Conservation (phyloP, 192 early-diverging fungal species). For the Neocallimastix lanati region DNA sequence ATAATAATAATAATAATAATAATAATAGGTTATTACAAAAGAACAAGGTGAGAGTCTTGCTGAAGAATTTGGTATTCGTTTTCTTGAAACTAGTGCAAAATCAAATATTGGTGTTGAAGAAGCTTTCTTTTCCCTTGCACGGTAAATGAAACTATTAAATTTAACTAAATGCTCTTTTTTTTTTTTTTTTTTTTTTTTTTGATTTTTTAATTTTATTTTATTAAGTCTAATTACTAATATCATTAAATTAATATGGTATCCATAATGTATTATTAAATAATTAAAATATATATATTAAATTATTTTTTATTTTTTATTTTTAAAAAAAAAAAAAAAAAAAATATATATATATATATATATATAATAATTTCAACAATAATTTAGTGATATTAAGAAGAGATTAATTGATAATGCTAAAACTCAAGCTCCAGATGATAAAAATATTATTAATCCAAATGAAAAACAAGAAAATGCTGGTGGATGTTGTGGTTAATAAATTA, state of each 20-base stretch:
- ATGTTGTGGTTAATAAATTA: background rate
- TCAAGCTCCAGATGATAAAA: background rate
- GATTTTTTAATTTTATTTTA: too few relatives aligned
- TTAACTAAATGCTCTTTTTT: too few relatives aligned
- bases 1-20: too few relatives aligned
- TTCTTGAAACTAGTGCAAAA: conserved; percentile 95
- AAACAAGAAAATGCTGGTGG: background rate
- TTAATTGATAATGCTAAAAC: conserved; percentile 77
- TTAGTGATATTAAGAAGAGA: conserved; percentile 93
- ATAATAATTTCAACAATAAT: background rate
- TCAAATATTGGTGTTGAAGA: conserved; percentile 93
- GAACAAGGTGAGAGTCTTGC: conserved; percentile 88
- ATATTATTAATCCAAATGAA: background rate
- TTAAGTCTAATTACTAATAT: too few relatives aligned
- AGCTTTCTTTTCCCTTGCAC: conserved; percentile 87
- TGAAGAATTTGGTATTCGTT: conserved; percentile 83
- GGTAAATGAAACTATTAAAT: conserved; percentile 22
- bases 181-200: too few relatives aligned
- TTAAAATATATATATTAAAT: too few relatives aligned
- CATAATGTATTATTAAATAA: too few relatives aligned
- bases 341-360: too few relatives aligned
- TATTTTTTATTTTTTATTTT: too few relatives aligned
- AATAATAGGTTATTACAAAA: conserved; percentile 65
- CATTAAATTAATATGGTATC: too few relatives aligned
- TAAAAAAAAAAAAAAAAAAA: too few relatives aligned